Evolutionary conservation across 108 stramenopile species (phyloP), one percentile per base, ranked within the genome.

Genomic region (Cyclotella choctawhatcheeana): DNA sequence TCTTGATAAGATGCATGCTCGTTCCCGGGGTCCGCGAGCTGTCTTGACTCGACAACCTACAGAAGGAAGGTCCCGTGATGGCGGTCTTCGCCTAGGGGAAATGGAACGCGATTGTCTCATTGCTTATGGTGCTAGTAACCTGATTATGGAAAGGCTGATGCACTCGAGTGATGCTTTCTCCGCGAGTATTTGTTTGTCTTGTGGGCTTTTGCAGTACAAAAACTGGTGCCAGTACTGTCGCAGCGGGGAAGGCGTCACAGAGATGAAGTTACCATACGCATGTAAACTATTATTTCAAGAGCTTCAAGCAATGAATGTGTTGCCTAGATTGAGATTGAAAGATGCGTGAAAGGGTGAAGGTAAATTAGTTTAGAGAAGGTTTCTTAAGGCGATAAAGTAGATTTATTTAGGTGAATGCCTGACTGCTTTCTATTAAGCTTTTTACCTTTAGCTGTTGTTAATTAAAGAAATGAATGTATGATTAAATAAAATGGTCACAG

Each of bases 101-200:
- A 93, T 93, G 93, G 55, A 94, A 70, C 92, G 99, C 16, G 99
- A 99, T 76, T 99, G 99, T 77, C 79, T 99, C 17, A 99, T 99
- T 81, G 98, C 97, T 6, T 98, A 99, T 76, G 99, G 99, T n/a
- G 98, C 98, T n/a, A 88, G 92, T 50, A 98, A 98, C 69, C 82
- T 99, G 7, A 95, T 99, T 59, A 99, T 97, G 92, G 99, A 99
- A 82, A 88, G 99, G 24, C 91, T 99, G 18, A 99, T 99, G 98
- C 93, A 98, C 71, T 96, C 96, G 20, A 96, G 94, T 24, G 99
- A 99, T 85, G 98, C 96, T 6, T 99, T 98, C 79, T 94, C 93
- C 14, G 98, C 97, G 7, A 97, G 93, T 74, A 97, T 99, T 24
- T 99, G 99, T 69, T 72, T 96, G 56, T 91, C 86, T 2, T 98